Evolutionary conservation across 225 moss, liverwort and hornwort species (phyloP), one percentile per base, ranked within the genome.

Genomic region (Lunularia cruciata): DNA sequence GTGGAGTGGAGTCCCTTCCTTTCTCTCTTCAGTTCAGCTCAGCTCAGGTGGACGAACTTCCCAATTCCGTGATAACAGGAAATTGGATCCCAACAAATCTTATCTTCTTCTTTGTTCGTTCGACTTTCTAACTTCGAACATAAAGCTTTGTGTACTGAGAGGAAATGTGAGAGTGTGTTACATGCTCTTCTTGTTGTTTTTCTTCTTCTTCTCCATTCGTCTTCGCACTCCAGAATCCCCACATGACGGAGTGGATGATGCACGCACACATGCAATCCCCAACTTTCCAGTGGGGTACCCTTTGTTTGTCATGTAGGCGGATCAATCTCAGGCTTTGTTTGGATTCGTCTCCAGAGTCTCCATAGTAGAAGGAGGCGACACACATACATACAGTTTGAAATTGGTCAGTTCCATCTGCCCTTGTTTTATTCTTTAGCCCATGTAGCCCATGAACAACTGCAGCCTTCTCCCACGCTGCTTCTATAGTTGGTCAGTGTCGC

Each of bases 181-280:
- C 0, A 6, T 18, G 48, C n/a, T 48, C 20, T 48, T 48, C n/a
- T n/a, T 2, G 6, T 1, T 18, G 48, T 19, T 48, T 48, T 48
- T 48, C n/a, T n/a, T 2, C 18, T 1, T 6, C 12, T 48, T 13
- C 20, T 48, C 20, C 20, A 16, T 48, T 18, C n/a, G 18, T 48
- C 48, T 48, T n/a, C n/a, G n/a, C 48, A 48, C 48, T 20, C 48
- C 48, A 48, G 48, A 48, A 8, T 48, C n/a, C 48, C 48, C 48
- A 48, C 1, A 48, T 48, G 48, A 48, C 48, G 48, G 48, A 48
- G 18, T 18, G 18, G 48, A 48, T 48, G 48, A 48, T 48, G 48
- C 48, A 48, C 20, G 48, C 48, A 48, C 48, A 48, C 48, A 48
- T 48, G 48, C 48, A 48, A 19, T 6, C 48, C 48, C 48, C 20